Evolutionary conservation across 345 rosid genomes (phyloP), one percentile per base, ranked within the genome.

Genomic region (Euphorbia pulcherrima): DNA sequence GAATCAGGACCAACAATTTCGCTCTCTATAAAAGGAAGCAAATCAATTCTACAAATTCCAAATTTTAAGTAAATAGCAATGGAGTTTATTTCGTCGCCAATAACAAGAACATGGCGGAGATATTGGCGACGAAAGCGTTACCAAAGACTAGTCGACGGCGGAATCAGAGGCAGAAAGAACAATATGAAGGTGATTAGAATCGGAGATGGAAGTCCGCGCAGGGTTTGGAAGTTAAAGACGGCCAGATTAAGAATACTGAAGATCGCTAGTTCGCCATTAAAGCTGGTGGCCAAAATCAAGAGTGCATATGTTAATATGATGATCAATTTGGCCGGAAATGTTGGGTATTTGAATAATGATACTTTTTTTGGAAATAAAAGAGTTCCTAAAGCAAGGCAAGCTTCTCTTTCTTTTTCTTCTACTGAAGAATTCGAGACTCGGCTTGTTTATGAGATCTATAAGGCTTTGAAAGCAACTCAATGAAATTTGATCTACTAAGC

Each of bases 371-470:
- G 73, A 21, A 62, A 35, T 14, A 78, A 46, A 44, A 59, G 82
- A 47, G 47, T 80, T 20, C 80, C 83, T 0, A 78, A 67, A 41
- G 75, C 75, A 5, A 69, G 75, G 17, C 56, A 65, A 26, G 64
- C 10, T 57, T 35, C 20, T 58, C 1, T 12, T 2, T 53, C 29
- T 8, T 60, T 8, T 50, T 48, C 69, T 58, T 61, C 84, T 14
- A 39, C 9, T 4, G 63, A 67, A 5, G 84, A 72, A 48, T 68
- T 83, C 53, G 81, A 80, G 66, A 29, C 54, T 2, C 71, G 86
- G 61, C 20, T 83, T 35, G 59, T 78, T 46, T 74, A 65, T 51
- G 86, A 83, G 75, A 78, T 83, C 68, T 83, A 62, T 28, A 80
- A 66, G 65, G 47, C 74, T 56, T 56, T 83, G 10, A 13, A 59